A percentile compares a stretch with the other conserved stretches of the same genome.
Conservation (phyloP, 441 rosid genomes). For the Eruca vesicaria region DNA sequence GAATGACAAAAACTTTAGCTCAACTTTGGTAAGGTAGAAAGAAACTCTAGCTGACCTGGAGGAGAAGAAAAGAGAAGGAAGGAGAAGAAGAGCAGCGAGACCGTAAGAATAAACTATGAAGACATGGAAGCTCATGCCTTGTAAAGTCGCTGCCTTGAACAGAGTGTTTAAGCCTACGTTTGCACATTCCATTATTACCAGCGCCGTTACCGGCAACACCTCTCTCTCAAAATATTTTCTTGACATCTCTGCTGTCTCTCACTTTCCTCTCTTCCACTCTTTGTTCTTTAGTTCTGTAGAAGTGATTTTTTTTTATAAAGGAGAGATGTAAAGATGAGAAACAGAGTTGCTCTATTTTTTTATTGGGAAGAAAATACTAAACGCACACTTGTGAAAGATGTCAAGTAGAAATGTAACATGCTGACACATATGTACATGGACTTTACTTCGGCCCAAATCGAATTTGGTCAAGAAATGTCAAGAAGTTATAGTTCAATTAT, state of each 20-base stretch:
- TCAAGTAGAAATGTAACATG: not conserved
- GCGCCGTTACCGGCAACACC: slow-evolving; percentile 52
- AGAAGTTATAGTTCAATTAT: not conserved
- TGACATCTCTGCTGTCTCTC: slow-evolving; percentile 19
- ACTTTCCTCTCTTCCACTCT: not conserved
- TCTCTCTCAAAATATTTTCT: slow-evolving; percentile 40
- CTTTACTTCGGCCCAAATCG: not conserved
- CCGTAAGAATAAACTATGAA: slow-evolving; percentile 58
- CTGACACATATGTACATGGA: not conserved
- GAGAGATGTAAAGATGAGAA: slow-evolving; percentile 8
- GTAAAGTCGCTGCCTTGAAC: slow-evolving; percentile 61
- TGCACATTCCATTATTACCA: slow-evolving; percentile 57
- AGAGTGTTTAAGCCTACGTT: slow-evolving; percentile 64
- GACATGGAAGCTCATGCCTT: slow-evolving; percentile 62
- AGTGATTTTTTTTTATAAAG: not conserved
- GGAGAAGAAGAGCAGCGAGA: slow-evolving; percentile 61
- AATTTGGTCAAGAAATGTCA: not conserved
- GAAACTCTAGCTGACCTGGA: slow-evolving; percentile 37
- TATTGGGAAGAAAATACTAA: not conserved
- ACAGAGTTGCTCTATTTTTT: slow-evolving; percentile 16
- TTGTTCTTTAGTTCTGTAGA: not conserved
- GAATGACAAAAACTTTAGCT: not conserved
- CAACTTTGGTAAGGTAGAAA: not conserved
- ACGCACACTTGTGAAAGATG: not conserved
- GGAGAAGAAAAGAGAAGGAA: slow-evolving; percentile 59